phyloP scores from a whole-genome alignment of 1,284 basidiomycete species.

The Vanrija pseudolonga region DNA sequence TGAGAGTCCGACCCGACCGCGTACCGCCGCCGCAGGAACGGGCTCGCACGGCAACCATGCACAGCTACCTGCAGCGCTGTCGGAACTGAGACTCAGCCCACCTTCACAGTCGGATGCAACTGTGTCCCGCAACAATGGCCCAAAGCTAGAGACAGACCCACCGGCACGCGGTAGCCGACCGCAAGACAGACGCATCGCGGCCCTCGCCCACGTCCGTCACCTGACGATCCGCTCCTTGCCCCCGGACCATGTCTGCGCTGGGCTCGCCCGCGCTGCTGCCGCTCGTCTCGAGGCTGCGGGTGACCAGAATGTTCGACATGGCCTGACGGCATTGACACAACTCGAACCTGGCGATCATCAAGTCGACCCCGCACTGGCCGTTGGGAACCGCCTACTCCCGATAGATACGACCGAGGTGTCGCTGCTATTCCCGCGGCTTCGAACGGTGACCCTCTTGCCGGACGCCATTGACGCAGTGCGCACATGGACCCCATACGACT shows the following conservation, averaged over 20 bases:
- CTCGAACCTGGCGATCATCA: background rate
- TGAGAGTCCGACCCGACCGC: no score
- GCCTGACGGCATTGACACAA: no score
- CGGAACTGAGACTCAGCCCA: background rate
- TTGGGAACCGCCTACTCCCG: background rate
- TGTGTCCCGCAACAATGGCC: background rate
- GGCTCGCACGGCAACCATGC: background rate
- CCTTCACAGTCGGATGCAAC: background rate
- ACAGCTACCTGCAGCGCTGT: background rate
- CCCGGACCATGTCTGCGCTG: constrained; percentile 6
- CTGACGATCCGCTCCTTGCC: constrained; percentile 15
- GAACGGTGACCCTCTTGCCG: constrained; percentile 18
- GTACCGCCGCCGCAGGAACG: no score
- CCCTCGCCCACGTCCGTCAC: constrained; percentile 8
- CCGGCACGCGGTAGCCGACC: background rate
- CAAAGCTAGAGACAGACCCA: background rate
- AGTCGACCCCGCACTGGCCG: background rate
- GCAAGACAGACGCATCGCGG: constrained; percentile 7
- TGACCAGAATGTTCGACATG: no score
- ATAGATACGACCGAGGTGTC: no score
- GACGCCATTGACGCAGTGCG: constrained; percentile 25
- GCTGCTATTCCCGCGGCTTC: constrained; percentile 17
- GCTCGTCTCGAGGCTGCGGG: background rate
- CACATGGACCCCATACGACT: constrained; percentile 21
- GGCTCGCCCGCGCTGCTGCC: background rate